A percentile compares a stretch with the other conserved stretches of the same genome.
phyloP scores from a whole-genome alignment of 495 filamentous ascomycete genomes.

The Polyplosphaeria fusca region DNA sequence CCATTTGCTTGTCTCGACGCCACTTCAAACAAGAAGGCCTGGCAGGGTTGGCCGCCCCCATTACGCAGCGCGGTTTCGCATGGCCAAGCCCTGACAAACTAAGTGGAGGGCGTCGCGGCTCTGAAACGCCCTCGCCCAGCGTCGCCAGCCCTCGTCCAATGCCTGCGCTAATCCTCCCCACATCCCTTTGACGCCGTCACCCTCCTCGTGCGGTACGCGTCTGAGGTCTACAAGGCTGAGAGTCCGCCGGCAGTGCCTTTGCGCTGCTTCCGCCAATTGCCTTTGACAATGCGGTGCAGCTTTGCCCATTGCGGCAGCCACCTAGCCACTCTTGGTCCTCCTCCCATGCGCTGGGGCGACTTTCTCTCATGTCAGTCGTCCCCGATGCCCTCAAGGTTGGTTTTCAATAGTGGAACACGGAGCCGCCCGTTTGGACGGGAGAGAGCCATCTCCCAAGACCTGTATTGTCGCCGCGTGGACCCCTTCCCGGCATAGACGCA shows the following conservation, averaged over 20 bases:
- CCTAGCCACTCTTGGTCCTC: slow-evolving; percentile 1
- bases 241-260: neutral
- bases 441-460: neutral
- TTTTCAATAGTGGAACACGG: slow-evolving; percentile 4
- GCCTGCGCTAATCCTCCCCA: slow-evolving; percentile 10
- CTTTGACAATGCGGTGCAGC: neutral
- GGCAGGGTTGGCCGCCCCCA: neutral
- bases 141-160: slow-evolving; percentile 7
- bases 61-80: slow-evolving; percentile 22
- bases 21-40: slow-evolving; percentile 9
- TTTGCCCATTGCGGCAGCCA: neutral
- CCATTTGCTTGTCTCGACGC: slow-evolving; percentile 4
- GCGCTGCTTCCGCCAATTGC: slow-evolving; percentile 5
- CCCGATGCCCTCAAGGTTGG: slow-evolving; percentile 11
- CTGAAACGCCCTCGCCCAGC: slow-evolving; percentile 6
- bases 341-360: neutral
- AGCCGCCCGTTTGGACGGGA: slow-evolving; percentile 10
- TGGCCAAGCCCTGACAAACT: slow-evolving; percentile 9
- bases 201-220: slow-evolving; percentile 18
- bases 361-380: neutral
- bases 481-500: neutral
- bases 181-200: neutral
- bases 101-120: slow-evolving; percentile 8
- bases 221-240: slow-evolving; percentile 7
- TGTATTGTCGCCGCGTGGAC: neutral